phyloP scores from a whole-genome alignment of 257 asterid genomes.

The Solanum bulbocastanum region DNA sequence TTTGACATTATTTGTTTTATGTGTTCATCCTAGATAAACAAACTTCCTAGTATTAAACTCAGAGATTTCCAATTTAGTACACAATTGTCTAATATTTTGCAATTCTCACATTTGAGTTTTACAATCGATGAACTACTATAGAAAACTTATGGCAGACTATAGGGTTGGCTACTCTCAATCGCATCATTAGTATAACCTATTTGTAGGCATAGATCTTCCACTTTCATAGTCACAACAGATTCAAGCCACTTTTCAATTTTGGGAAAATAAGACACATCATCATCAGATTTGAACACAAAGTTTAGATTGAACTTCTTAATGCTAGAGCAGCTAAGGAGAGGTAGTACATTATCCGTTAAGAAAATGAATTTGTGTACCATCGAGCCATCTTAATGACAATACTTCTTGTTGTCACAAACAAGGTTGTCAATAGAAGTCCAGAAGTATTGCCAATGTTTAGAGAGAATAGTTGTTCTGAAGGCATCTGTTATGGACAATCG shows the following conservation, averaged over 20 bases:
- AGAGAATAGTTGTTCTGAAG: not conserved
- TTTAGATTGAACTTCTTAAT: too few species aligned
- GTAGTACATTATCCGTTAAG: not conserved
- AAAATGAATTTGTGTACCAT: not conserved
- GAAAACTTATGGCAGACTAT: not conserved
- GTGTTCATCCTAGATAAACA: not conserved
- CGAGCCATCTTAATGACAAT: not conserved
- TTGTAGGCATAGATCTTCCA: too few species aligned
- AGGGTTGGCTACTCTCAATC: not conserved
- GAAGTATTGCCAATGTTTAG: not conserved
- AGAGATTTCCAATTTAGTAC: not conserved
- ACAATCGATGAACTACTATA: not conserved
- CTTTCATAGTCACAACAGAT: not conserved
- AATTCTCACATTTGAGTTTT: not conserved
- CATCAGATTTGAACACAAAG: too few species aligned
- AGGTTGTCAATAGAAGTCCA: not conserved
- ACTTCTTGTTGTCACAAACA: not conserved
- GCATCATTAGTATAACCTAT: not conserved
- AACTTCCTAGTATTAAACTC: not conserved
- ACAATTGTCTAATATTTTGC: not conserved
- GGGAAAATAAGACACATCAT: too few species aligned
- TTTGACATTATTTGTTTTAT: not conserved
- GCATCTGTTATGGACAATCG: not conserved
- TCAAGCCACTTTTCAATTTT: too few species aligned
- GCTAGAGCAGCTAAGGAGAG: not conserved